Base-by-base conservation (phyloP, 2,329 filamentous ascomycete species). In the Cadophora malorum region DNA sequence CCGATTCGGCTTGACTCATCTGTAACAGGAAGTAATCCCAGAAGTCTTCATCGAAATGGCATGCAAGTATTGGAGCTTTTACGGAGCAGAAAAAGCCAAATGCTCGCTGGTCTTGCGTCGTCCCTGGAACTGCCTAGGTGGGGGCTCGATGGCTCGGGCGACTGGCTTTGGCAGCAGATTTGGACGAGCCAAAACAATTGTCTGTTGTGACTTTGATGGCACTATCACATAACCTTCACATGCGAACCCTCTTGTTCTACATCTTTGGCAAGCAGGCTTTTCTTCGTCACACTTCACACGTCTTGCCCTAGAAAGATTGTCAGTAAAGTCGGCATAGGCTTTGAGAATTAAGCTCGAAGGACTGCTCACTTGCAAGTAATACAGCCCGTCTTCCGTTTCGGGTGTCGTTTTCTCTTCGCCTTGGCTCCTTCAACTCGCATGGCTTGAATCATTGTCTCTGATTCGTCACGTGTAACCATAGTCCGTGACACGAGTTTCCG, bases 271-370 rank as follows among this genome's bases (percentile, higher is more conserved):
- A n/a, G 16, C 21, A 25, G 65, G 60, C 25, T 59, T 61, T 25
- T 8, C 49, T 61, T 66, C 58, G 38, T 66, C 64, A 21, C 64
- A 66, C 25, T 63, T 63, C 12, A 53, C 45, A 63, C 21, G n/a
- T 33, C 47, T 49, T 47, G 33, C 3, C 33, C 31, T 56, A 47
- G 31, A 9, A 7, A 31, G 35, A 10, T n/a, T 19, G 50, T 55
- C 16, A 55, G 64, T 81, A 3, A 49, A 21, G 6, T 5, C 4
- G 14, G 49, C 5, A 12, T 21, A 16, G 5, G n/a, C 14, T 49
- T 6, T 28, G 35, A 2, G 31, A 10, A 2, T 21, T 7, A 49
- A 21, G n/a, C 7, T 23, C 21, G 28, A 5, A 6, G 12, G 2
- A 10, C 4, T 14, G 12, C 50, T 53, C 4, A 58, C 50, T 47